Evolutionary conservation across 306 rosid genomes (phyloP), one percentile per base, ranked within the genome.

Genomic region (Quercus variabilis): DNA sequence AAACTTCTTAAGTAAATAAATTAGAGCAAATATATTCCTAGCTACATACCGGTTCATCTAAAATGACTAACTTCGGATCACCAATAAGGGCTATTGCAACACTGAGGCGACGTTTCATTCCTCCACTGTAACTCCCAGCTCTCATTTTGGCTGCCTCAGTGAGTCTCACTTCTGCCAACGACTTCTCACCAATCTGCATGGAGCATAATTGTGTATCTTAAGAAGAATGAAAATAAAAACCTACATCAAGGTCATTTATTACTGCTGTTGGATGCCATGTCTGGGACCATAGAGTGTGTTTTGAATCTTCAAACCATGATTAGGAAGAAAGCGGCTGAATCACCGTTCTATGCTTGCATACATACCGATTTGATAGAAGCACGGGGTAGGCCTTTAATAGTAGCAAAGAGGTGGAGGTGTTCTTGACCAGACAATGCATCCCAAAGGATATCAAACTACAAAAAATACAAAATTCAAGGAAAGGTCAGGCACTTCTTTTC

Each of bases 91-190:
- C 91, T 87, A 91, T 89, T 28, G 99, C 98, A 80, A 95, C 89
- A 86, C 97, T 94, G 13, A 95, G 91, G 49, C 99, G 97, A 26
- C 97, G 97, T 78, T 91, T 91, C 97, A 92, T 95, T 81, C 97
- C 99, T 83, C 96, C 97, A 72, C 99, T 92, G 80, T 91, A 95
- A 85, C 92, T 92, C 59, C 92, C 97, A 76, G 94, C 90, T 84
- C 97, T 90, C 68, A 82, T 83, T 81, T 83, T 91, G 52, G 97
- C 93, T 17, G 91, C 88, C 67, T 90, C 92, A 3, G 84, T 68
- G 72, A 95, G 98, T 83, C 72, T 91, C 79, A 92, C 95, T 80
- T 95, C 97, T 73, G 71, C 92, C 78, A 92, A 77, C 57, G 93
- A 91, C 43, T 87, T 80, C 80, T 81, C 77, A 63, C 84, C 72